Base-by-base conservation (phyloP, 345 rosid species). In the Raphanus sativus region DNA sequence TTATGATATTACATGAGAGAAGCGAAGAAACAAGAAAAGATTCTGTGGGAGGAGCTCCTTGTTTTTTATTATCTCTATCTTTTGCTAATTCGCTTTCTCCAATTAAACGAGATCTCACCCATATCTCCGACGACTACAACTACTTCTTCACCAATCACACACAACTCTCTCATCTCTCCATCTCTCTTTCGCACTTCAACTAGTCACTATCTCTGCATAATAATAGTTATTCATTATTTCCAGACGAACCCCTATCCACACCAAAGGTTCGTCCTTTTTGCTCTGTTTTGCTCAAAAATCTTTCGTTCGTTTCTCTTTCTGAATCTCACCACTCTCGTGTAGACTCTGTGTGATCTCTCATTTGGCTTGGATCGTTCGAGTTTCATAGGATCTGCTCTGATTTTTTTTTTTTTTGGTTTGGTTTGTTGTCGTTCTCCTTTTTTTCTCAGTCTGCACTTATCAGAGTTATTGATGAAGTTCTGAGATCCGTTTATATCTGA, bases 41-140 rank as follows among this genome's bases (percentile, higher is more conserved):
- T 74, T 79, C 66, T 74, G 82, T 74, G 36, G 78, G 82, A 52
- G 80, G 60, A 70, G 65, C 50, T 72, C 17, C 58, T 65, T 70
- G 74, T n/a, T 40, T 70, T 55, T 70, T 25, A n/a, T n/a, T 8
- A 32, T 61, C 50, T 45, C 3, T 60, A 11, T 56, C 34, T 70
- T 25, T 67, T 32, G 30, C 6, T 67, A 60, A 29, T 48, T 59
- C 67, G 70, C 71, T 77, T 66, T 74, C 62, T 82, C n/a, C 81
- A 80, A 71, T 83, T 45, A 33, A 82, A 85, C 83, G 86, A 79
- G 73, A 63, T 83, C 82, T 73, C 83, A 81, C 80, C 85, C 82
- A 71, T 76, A 74, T 50, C 75, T 0, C 33, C 69, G 15, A 25
- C 63, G 13, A 61, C 75, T 40, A 50, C 29, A 72, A 63, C 58